Base-by-base conservation (phyloP, 2,329 filamentous ascomycete genomes). In the Elsinoe perseae region DNA sequence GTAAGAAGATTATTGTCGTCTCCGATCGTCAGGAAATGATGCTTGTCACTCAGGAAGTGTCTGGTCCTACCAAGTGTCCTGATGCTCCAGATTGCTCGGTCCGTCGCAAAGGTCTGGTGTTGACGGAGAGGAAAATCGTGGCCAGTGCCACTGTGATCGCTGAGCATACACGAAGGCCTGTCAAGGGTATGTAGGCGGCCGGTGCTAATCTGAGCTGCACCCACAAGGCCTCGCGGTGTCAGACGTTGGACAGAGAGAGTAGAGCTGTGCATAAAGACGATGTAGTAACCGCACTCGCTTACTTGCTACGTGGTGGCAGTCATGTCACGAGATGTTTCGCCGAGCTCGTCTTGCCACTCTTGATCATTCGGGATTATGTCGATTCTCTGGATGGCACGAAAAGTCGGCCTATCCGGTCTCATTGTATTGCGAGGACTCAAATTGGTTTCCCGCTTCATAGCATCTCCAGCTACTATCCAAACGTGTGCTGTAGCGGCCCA, bases 11-110 rank as follows among this genome's bases (percentile, higher is more conserved):
- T 77, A 1, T 75, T 79, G 9, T 68, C 67, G 3, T 83, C 82
- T 63, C 86, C 82, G 5, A 80, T 81, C 65, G 85, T 86, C 4
- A 86, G 68, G 32, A 87, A 73, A 61, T 86, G 82, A 56, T 79
- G 72, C 1, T 83, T 83, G 65, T 87, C 84, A 59, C 80, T 83
- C 36, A 87, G 66, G 36, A 54, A 42, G 34, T 43, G 36, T 12
- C 21, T 25, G n/a, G 32, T 8, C 3, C 23, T 14, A 20, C 34
- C 18, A 27, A 54, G 36, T 4, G 34, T 28, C 8, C 23, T 20
- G 8, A 54, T 20, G 25, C 52, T 42, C 34, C 36, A 54, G 25
- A 42, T 43, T 14, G 50, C 50, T 16, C 21, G 28, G 7, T 36
- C 32, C 8, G 30, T 50, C 25, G 32, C 16, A n/a, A 50, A 32